Conservation (phyloP, 768 basidiomycete species). For the Obba rivulosa region DNA sequence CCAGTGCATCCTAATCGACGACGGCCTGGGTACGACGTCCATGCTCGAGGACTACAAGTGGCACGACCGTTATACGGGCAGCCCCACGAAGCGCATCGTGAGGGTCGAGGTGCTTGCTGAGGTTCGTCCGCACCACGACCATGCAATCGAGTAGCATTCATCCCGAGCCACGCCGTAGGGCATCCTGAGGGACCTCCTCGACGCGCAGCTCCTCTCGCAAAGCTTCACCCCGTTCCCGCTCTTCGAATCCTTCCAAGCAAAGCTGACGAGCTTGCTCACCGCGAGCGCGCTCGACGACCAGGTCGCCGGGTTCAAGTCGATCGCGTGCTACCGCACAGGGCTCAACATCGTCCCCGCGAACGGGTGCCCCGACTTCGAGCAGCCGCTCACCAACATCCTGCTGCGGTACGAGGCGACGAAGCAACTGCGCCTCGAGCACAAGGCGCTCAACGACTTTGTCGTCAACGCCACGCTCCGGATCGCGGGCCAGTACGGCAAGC, state of each 20-base stretch:
- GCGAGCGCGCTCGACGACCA: constrained; percentile 35
- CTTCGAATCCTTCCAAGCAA: constrained; percentile 20
- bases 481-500: constrained; percentile 48
- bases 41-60: constrained; percentile 47
- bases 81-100: constrained; percentile 55
- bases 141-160: background rate
- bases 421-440: constrained; percentile 51
- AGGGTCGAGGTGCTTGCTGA: constrained; percentile 70
- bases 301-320: constrained; percentile 71
- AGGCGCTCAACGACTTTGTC: constrained; percentile 61
- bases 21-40: constrained; percentile 51
- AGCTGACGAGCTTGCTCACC: constrained; percentile 33
- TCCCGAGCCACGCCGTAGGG: constrained; percentile 5
- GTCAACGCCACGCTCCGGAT: constrained; percentile 51
- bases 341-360: constrained; percentile 39
- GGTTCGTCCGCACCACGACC: constrained; percentile 31
- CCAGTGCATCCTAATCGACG: constrained; percentile 67
- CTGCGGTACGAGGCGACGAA: constrained; percentile 30
- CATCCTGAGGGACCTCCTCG: constrained; percentile 20
- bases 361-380: constrained; percentile 15
- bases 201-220: constrained; percentile 5
- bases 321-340: constrained; percentile 75
- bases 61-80: constrained; percentile 57
- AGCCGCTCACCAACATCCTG: constrained; percentile 26
- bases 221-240: constrained; percentile 7